A percentile compares a stretch with the other conserved stretches of the same genome.
Conservation (phyloP, 495 filamentous ascomycete genomes). For the Penicillium macrosclerotiorum region DNA sequence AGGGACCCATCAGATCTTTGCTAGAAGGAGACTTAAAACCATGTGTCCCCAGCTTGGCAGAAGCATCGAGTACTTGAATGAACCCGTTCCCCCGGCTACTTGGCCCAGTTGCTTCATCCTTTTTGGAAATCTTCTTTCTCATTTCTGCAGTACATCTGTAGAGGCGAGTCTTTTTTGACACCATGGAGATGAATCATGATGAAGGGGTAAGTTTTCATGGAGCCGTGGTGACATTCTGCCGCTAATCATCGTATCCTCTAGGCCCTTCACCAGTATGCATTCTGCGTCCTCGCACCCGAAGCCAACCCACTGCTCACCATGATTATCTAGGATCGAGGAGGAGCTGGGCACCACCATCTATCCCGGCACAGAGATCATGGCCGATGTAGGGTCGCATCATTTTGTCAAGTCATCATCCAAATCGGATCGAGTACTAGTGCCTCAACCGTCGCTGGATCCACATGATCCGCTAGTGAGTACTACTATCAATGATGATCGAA, state of each 20-base stretch:
- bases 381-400: slow-evolving; percentile 56
- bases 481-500: too few relatives aligned
- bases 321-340: slow-evolving; percentile 30
- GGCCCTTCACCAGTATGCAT: slow-evolving; percentile 31
- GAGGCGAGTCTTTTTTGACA: too few relatives aligned
- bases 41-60: neutral
- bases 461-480: slow-evolving; percentile 42
- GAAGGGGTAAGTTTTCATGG: slow-evolving; percentile 26
- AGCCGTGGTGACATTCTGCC: too few relatives aligned
- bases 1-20: neutral
- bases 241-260: neutral
- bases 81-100: too few relatives aligned
- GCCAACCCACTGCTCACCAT: neutral
- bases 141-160: too few relatives aligned
- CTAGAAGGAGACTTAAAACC: slow-evolving; percentile 3
- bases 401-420: slow-evolving; percentile 52
- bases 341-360: slow-evolving; percentile 56
- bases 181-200: slow-evolving; percentile 44
- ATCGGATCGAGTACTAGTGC: slow-evolving; percentile 48
- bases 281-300: neutral
- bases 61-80: too few relatives aligned
- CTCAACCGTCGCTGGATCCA: slow-evolving; percentile 48
- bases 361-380: slow-evolving; percentile 64
- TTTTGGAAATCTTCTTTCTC: neutral
- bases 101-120: too few relatives aligned